Base-by-base conservation (phyloP, 2,329 filamentous ascomycete genomes). In the Cercospora nicotianae region DNA sequence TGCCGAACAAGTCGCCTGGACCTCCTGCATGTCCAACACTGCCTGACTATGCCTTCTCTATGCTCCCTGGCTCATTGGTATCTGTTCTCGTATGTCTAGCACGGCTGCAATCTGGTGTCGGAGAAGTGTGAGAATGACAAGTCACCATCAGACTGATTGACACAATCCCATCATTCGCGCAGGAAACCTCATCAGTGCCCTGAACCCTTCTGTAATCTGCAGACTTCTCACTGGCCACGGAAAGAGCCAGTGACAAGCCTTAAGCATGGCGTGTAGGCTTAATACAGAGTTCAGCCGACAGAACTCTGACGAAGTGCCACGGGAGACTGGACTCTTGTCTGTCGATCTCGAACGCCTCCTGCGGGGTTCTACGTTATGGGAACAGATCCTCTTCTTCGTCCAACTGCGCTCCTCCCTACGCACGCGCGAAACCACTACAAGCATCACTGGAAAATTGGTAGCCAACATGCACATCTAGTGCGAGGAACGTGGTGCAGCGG, bases 341-440 rank as follows among this genome's bases (percentile, higher is more conserved):
- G 62, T 64, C 62, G 62, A 64, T 64, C 62, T 64, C 51, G 51
- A 45, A 45, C 33, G 36, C 55, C 60, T 63, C 62, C 51, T 64
- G 62, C 62, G 62, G 62, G 62, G 62, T 59, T 57, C 48, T 28
- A 55, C 48, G 23, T 23, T 55, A 30, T 55, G 48, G 48, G 23
- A 42, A 55, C 13, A 55, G 26, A 55, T 55, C 48, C 48, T 28
- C 20, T 55, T 55, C 13, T 55, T 28, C 48, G 13, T 55, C 48
- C 48, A 8, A 30, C 48, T 28, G 48, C 48, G 48, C 48, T 55
- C 20, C 48, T 55, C 48, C 12, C 48, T 28, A 28, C 48, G 23
- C 48, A 28, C 48, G n/a, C 48, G 9, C 23, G 48, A 55, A n/a
- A 55, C 23, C 12, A 55, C 23, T 55, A 30, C 48, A 28, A 28